Evolutionary conservation across 805 yeast genomes (phyloP).

Genomic region (Metahyphopichia silvanorum): DNA sequence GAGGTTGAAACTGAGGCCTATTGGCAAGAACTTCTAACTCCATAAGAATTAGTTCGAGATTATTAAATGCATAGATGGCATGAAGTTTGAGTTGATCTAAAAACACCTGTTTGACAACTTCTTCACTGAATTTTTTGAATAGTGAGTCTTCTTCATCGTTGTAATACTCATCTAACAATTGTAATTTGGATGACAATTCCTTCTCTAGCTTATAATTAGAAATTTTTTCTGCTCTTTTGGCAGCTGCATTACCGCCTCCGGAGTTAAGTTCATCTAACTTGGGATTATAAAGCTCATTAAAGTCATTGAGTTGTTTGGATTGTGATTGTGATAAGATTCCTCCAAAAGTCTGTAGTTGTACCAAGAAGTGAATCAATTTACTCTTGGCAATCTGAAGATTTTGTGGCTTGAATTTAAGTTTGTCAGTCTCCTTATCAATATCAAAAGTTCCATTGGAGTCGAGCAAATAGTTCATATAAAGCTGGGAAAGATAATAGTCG

Average conservation of each 20-base stretch:
- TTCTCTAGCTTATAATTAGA: slow-evolving; percentile 61
- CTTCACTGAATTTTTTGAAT: slow-evolving; percentile 55
- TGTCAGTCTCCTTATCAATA: slow-evolving; percentile 5
- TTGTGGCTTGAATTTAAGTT: slow-evolving; percentile 17
- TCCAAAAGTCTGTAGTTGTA: slow-evolving; percentile 42
- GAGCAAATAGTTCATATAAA: slow-evolving; percentile 13
- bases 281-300: slow-evolving; percentile 41
- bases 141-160: slow-evolving; percentile 13
- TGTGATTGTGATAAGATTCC: slow-evolving; percentile 37
- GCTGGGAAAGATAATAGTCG: slow-evolving; percentile 53
- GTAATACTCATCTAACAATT: slow-evolving; percentile 29
- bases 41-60: slow-evolving; percentile 57
- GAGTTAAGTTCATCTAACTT: slow-evolving; percentile 31
- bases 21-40: slow-evolving; percentile 63
- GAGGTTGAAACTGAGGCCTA: slow-evolving; percentile 24
- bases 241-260: slow-evolving; percentile 32
- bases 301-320: slow-evolving; percentile 32
- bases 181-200: slow-evolving; percentile 44
- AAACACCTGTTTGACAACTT: slow-evolving; percentile 52
- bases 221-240: slow-evolving; percentile 68
- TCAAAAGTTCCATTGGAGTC: slow-evolving; percentile 1
- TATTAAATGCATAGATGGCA: slow-evolving; percentile 51
- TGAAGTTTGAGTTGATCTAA: slow-evolving; percentile 52
- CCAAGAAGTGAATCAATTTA: slow-evolving; percentile 43
- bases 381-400: slow-evolving; percentile 34